Evolutionary conservation across 2,329 filamentous ascomycete genomes (phyloP).

Genomic region (Colletotrichum tabaci): DNA sequence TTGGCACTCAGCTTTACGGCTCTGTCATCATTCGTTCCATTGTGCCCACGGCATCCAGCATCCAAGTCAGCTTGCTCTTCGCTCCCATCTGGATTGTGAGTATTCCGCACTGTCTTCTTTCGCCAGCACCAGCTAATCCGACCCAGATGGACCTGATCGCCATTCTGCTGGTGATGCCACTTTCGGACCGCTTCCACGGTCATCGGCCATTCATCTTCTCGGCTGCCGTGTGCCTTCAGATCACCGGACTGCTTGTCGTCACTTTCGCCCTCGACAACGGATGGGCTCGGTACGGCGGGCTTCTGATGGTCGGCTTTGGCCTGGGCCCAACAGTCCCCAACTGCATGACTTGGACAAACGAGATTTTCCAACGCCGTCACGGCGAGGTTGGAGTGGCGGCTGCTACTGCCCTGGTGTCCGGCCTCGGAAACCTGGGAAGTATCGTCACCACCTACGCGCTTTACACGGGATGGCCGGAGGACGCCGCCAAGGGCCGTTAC

Average conservation of each 20-base stretch:
- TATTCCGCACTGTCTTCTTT: conserved; percentile 47
- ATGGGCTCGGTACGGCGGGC: conserved; percentile 89
- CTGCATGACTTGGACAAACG: conserved; percentile 93
- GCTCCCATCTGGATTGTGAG: conserved; percentile 93
- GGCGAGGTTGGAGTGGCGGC: conserved; percentile 93
- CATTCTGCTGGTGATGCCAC: conserved; percentile 86
- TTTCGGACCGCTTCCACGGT: conserved; percentile 89
- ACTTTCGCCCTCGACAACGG: conserved; percentile 80
- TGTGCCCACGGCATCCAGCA: conserved; percentile 78
- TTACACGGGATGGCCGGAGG: conserved; percentile 88
- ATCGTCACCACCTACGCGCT: conserved; percentile 91
- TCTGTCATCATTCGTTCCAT: conserved; percentile 89
- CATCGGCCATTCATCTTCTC: conserved; percentile 87
- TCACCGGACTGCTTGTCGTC: conserved; percentile 83
- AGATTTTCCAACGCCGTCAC: conserved; percentile 91
- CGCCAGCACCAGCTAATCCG: neutral
- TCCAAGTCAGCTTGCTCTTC: conserved; percentile 86
- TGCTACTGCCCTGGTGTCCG: conserved; percentile 87
- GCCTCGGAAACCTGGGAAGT: conserved; percentile 87
- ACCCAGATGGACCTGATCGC: conserved; percentile 84
- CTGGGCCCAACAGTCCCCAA: conserved; percentile 92
- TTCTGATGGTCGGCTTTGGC: conserved; percentile 92
- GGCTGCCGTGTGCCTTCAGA: conserved; percentile 82
- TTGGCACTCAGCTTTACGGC: conserved; percentile 89
- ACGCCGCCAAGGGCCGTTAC: conserved; percentile 76